A percentile compares a stretch with the other conserved stretches of the same genome.
Conservation (phyloP, 768 basidiomycete genomes). For the Panellus pusillus region DNA sequence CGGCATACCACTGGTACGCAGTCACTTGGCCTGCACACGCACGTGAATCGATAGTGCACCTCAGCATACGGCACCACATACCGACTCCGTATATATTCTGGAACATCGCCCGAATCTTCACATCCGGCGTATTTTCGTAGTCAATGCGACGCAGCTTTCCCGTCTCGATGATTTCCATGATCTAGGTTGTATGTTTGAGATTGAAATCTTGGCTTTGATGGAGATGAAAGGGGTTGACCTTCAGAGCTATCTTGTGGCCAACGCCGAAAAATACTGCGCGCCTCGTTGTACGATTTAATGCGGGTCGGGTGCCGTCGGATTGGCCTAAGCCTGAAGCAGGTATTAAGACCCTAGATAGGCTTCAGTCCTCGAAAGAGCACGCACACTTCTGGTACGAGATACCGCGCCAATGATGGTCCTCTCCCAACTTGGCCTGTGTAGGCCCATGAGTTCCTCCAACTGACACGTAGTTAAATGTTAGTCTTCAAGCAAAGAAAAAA, state of each 20-base stretch:
- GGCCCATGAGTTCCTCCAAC: constrained; percentile 64
- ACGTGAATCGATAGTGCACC: neutral
- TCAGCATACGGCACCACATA: constrained; percentile 31
- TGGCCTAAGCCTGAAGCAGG: constrained; percentile 51
- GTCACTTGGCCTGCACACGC: constrained; percentile 53
- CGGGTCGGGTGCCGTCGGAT: constrained; percentile 55
- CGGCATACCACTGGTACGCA: constrained; percentile 72
- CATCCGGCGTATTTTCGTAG: constrained; percentile 67
- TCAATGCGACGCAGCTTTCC: constrained; percentile 68
- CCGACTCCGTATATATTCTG: constrained; percentile 88
- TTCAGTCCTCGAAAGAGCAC: constrained; percentile 5
- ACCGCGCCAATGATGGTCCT: constrained; percentile 70
- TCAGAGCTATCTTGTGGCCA: constrained; percentile 73
- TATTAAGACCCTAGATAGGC: neutral
- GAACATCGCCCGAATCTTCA: constrained; percentile 57
- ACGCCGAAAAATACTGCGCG: constrained; percentile 58
- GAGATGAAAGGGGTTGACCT: constrained; percentile 39
- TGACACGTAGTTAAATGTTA: constrained; percentile 26
- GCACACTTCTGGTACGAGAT: constrained; percentile 67
- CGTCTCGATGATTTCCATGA: constrained; percentile 78
- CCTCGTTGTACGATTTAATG: constrained; percentile 60
- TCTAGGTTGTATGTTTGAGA: constrained; percentile 42
- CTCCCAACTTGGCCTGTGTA: constrained; percentile 60
- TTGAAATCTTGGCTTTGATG: neutral
- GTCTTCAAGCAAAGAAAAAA: neutral